These are phyloP conservation scores for Strobilomyces confusus DNA, from an alignment of 768 basidiomycete genomes.

Conservation along the genomic window DNA sequence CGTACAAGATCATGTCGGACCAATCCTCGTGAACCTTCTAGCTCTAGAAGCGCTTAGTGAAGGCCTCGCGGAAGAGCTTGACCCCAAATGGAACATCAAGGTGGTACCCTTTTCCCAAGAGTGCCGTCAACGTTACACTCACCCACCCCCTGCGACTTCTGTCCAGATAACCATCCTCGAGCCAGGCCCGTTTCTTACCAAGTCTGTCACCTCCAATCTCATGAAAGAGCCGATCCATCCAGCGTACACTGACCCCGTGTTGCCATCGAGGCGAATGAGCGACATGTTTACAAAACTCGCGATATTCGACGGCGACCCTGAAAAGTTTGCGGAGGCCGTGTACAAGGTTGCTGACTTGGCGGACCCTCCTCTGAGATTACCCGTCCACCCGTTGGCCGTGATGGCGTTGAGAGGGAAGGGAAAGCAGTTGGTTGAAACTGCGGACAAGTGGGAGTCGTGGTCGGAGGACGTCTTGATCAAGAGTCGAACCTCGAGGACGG, in stretches of 20 bases:
- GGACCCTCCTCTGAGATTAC: conserved; percentile 16
- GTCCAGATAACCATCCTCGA: conserved; percentile 5
- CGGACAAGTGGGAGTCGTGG: conserved; percentile 14
- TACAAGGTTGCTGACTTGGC: conserved; percentile 7
- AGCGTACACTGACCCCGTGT: conserved; percentile 9
- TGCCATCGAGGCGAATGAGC: neutral
- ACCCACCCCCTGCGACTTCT: no score
- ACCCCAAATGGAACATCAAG: conserved; percentile 22
- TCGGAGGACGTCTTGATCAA: neutral
- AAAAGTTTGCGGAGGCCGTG: conserved; percentile 14
- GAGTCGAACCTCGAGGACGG: no score
- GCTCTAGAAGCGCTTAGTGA: conserved; percentile 16
- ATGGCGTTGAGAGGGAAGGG: neutral
- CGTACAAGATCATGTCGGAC: neutral
- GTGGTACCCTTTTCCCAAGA: neutral
- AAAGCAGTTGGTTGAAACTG: conserved; percentile 9
- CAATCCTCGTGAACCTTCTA: neutral
- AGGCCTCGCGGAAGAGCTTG: conserved; percentile 11
- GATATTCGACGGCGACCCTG: conserved; percentile 11
- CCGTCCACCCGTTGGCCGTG: neutral
- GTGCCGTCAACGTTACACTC: neutral
- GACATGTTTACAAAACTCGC: neutral
- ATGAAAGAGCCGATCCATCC: conserved; percentile 6
- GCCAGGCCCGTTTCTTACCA: conserved; percentile 1
- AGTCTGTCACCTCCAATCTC: neutral